Conservation (phyloP, 2,329 filamentous ascomycete species). For the Ceratocystis albifundus region DNA sequence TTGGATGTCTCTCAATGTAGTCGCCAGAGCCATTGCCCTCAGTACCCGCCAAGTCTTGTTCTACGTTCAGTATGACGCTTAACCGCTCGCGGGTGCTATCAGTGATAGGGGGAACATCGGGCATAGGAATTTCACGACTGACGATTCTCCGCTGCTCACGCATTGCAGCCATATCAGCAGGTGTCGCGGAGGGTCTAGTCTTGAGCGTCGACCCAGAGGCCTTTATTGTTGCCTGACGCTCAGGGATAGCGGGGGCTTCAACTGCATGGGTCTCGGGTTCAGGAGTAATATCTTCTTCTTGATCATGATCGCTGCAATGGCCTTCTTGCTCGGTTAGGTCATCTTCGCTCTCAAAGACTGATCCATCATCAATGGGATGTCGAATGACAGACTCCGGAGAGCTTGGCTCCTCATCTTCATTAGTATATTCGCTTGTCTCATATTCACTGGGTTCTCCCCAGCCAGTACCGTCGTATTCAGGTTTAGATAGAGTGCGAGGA, state of each 20-base stretch:
- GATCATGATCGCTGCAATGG: slow-evolving; percentile 20
- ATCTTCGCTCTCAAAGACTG: slow-evolving; percentile 26
- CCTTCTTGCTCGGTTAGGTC: slow-evolving; percentile 29
- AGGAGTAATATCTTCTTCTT: slow-evolving; percentile 26
- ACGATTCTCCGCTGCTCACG: slow-evolving; percentile 74
- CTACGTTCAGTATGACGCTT: slow-evolving; percentile 41
- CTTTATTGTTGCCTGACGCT: slow-evolving; percentile 77
- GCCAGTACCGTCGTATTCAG: slow-evolving; percentile 52
- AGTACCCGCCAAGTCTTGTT: slow-evolving; percentile 31
- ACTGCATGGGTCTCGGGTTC: slow-evolving; percentile 33
- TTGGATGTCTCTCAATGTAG: slow-evolving; percentile 52
- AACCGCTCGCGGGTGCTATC: slow-evolving; percentile 42
- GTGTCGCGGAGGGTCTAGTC: slow-evolving; percentile 77
- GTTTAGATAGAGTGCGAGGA: slow-evolving; percentile 39
- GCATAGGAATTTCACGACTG: slow-evolving; percentile 59
- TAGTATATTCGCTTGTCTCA: slow-evolving; percentile 28
- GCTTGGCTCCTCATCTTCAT: slow-evolving; percentile 47
- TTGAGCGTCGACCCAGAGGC: slow-evolving; percentile 77
- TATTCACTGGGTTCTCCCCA: slow-evolving; percentile 41
- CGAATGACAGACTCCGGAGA: slow-evolving; percentile 88
- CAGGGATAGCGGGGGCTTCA: slow-evolving; percentile 59
- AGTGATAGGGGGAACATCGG: slow-evolving; percentile 40
- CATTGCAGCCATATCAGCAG: slow-evolving; percentile 73
- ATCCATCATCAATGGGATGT: slow-evolving; percentile 44
- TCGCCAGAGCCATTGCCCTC: slow-evolving; percentile 29